Conservation (phyloP, 2,329 filamentous ascomycete species). For the Arthroderma sp. region DNA sequence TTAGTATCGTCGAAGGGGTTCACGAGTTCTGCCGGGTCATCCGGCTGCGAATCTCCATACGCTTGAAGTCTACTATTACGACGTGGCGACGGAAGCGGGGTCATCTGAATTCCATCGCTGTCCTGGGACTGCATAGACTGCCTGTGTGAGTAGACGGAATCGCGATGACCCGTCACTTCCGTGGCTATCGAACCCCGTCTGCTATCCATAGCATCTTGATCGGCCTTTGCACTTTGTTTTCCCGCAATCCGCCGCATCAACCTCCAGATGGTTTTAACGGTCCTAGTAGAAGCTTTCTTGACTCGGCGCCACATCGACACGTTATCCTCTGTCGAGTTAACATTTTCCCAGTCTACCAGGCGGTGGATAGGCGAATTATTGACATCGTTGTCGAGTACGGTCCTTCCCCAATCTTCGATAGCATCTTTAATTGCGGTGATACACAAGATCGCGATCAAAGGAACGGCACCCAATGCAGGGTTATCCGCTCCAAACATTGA, state of each 20-base stretch:
- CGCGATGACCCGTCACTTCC: constrained; percentile 38
- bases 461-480: constrained; percentile 77
- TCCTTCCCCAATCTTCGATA: constrained; percentile 88
- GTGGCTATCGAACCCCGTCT: constrained; percentile 55
- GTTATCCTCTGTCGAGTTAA: constrained; percentile 80
- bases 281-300: constrained; percentile 73
- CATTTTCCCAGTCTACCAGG: constrained; percentile 76
- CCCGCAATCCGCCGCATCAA: constrained; percentile 33
- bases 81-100: constrained; percentile 68
- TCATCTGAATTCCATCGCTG: constrained; percentile 79
- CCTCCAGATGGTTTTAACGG: constrained; percentile 42
- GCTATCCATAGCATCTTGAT: constrained; percentile 19
- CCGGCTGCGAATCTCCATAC: neutral
- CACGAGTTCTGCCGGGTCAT: neutral
- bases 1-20: neutral
- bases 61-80: neutral
- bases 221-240: constrained; percentile 34
- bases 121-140: constrained; percentile 38
- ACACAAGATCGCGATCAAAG: constrained; percentile 79
- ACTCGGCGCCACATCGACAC: constrained; percentile 73
- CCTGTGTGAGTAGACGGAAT: constrained; percentile 42
- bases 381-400: constrained; percentile 77
- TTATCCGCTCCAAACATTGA: constrained; percentile 88
- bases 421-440: constrained; percentile 90
- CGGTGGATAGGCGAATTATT: constrained; percentile 95